Evolutionary conservation across 495 filamentous ascomycete genomes (phyloP).

Genomic region (Tetracladium setigerum): DNA sequence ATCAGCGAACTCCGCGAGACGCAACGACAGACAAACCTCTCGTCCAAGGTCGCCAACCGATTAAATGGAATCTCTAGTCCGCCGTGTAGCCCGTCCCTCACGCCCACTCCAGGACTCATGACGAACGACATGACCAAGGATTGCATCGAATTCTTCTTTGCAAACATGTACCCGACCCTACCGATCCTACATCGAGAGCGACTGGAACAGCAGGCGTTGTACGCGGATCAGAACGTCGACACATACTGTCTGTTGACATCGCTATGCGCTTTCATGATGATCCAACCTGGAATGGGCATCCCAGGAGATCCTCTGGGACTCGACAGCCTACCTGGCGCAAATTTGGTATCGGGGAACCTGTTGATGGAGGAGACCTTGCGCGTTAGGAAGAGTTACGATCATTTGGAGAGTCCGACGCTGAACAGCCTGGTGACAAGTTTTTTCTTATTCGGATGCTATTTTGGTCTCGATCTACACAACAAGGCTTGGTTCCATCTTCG

Average conservation of each 20-base stretch:
- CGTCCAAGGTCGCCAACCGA: slow-evolving; percentile 37
- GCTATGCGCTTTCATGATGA: slow-evolving; percentile 77
- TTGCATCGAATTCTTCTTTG: slow-evolving; percentile 79
- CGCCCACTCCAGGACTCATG: slow-evolving; percentile 49
- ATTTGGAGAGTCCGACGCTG: slow-evolving; percentile 60
- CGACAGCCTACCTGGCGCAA: slow-evolving; percentile 44
- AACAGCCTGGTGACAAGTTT: slow-evolving; percentile 69
- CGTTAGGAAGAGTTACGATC: slow-evolving; percentile 67
- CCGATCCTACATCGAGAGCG: slow-evolving; percentile 67
- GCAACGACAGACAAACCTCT: slow-evolving; percentile 51
- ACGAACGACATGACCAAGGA: slow-evolving; percentile 52
- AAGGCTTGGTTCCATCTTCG: slow-evolving; percentile 68
- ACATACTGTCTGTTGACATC: slow-evolving; percentile 74
- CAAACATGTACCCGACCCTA: slow-evolving; percentile 75
- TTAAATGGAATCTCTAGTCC: slow-evolving; percentile 34
- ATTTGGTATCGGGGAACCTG: slow-evolving; percentile 48
- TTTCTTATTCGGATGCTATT: slow-evolving; percentile 71
- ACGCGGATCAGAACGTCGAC: slow-evolving; percentile 57
- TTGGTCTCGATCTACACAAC: slow-evolving; percentile 62
- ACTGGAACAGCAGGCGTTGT: slow-evolving; percentile 55
- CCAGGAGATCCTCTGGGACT: slow-evolving; percentile 45
- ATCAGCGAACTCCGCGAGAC: slow-evolving; percentile 68
- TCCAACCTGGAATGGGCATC: slow-evolving; percentile 68
- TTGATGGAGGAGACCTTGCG: slow-evolving; percentile 70
- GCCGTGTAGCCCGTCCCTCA: slow-evolving; percentile 32